Base-by-base conservation (phyloP, 2,329 filamentous ascomycete genomes). In the Talaromyces sp. region DNA sequence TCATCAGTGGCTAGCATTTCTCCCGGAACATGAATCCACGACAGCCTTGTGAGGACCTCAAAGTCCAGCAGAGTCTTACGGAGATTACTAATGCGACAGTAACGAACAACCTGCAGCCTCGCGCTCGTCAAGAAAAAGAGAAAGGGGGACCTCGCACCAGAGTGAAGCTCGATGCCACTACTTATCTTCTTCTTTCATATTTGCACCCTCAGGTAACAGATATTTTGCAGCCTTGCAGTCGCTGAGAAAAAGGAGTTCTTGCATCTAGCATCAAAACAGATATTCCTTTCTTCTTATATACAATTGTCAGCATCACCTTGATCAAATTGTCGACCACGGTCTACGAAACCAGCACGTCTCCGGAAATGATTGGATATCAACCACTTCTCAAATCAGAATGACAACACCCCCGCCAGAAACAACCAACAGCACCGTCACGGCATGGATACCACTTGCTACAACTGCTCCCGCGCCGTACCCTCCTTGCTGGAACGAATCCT, bases 381-480 rank as follows among this genome's bases (percentile, higher is more conserved):
- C 47, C 47, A 13, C 5, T 51, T 17, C 13, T n/a, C 25, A 8
- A 11, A 34, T 17, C 17, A 11, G 8, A 17, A 31, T 10, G 5
- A 45, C 36, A 43, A 59, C 19, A 10, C 34, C 22, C 3, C 34
- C 36, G 10, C 56, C 56, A 59, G 56, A 59, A 43, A 59, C 56
- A 17, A 59, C 56, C 19, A 25, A 15, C 13, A 6, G 34, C 36
- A 43, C 15, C 25, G 56, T 59, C 22, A 59, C 56, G 8, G 19
- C 56, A 27, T 59, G 34, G 34, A n/a, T 40, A 59, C 56, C 56
- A 40, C 56, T 59, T 11, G 27, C 38, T 13, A 59, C 56, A 31
- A 13, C 5, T 10, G 19, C 19, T 2, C 38, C 38, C 13, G 5
- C 56, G 11, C 56, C 34, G 56, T 5, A 3, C n/a, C 8, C 36